These are phyloP conservation scores for Pilasporangium apinafurcum DNA, from an alignment of 352 stramenopile species.

Conservation along the genomic window DNA sequence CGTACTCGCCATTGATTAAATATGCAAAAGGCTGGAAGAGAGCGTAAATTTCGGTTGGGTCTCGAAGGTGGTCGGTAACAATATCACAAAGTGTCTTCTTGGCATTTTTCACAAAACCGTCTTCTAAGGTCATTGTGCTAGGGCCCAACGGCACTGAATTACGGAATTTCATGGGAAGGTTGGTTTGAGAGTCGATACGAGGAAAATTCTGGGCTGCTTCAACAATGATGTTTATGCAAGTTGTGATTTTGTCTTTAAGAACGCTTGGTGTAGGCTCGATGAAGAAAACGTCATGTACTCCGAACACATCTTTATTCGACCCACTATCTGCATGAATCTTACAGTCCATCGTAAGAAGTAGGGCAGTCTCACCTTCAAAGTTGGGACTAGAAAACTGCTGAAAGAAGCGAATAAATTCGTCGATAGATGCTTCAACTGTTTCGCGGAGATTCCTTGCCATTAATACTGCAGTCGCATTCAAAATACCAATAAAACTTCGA, in stretches of 20 bases:
- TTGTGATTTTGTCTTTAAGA: slow-evolving; percentile 58
- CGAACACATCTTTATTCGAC: slow-evolving; percentile 1
- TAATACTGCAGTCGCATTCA: slow-evolving; percentile 80
- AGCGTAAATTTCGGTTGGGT: slow-evolving; percentile 55
- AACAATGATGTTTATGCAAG: slow-evolving; percentile 64
- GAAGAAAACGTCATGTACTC: slow-evolving; percentile 32
- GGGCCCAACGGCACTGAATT: slow-evolving; percentile 65
- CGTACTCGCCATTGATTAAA: slow-evolving; percentile 79
- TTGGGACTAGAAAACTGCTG: slow-evolving; percentile 44
- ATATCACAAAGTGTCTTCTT: slow-evolving; percentile 59
- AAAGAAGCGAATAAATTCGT: slow-evolving; percentile 68
- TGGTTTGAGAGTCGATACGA: slow-evolving; percentile 82
- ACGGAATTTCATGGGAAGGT: slow-evolving; percentile 52
- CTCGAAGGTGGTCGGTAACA: slow-evolving; percentile 57
- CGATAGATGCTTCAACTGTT: slow-evolving; percentile 81
- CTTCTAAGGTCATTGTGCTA: slow-evolving; percentile 73
- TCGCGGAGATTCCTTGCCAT: slow-evolving; percentile 89
- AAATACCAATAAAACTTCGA: slow-evolving; percentile 52
- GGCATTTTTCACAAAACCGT: slow-evolving; percentile 67
- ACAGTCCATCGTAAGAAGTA: slow-evolving; percentile 61
- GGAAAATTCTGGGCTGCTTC: slow-evolving; percentile 84
- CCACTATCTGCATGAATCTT: slow-evolving; percentile 3
- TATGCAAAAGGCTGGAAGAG: slow-evolving; percentile 71
- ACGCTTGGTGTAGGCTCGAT: slow-evolving; percentile 49
- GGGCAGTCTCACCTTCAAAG: slow-evolving; percentile 50